Conservation (phyloP, 2,329 filamentous ascomycete species). For the Akanthomyces lecanii region DNA sequence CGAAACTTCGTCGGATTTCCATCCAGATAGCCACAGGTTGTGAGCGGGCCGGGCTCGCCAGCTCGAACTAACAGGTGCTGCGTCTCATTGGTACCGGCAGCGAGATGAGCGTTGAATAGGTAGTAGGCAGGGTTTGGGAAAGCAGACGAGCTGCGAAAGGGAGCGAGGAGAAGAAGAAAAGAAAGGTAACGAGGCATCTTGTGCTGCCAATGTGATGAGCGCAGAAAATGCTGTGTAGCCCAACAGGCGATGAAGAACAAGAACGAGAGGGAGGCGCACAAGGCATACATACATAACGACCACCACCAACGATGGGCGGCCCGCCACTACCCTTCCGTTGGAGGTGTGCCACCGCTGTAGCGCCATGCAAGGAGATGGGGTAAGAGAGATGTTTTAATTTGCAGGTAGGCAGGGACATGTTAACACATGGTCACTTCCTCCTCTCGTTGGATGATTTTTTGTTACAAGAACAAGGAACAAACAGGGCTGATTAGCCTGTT, state of each 20-base stretch:
- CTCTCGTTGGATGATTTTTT: not conserved
- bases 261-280: conserved; percentile 1
- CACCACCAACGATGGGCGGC: not conserved
- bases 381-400: not conserved
- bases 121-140: too few relatives aligned
- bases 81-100: too few relatives aligned
- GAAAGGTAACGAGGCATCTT: not conserved
- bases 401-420: not conserved
- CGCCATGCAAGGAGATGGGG: not conserved
- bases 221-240: not conserved
- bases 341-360: not conserved
- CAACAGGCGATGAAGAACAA: not conserved
- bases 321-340: not conserved
- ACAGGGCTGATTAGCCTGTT: not conserved
- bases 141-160: not conserved
- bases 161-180: not conserved
- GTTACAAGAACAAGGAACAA: not conserved
- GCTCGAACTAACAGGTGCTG: too few relatives aligned
- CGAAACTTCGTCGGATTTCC: too few relatives aligned
- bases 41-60: too few relatives aligned
- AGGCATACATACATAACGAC: not conserved
- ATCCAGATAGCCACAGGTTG: too few relatives aligned
- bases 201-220: not conserved
- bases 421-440: not conserved
- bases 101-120: too few relatives aligned